Evolutionary conservation across 129 eudicot genomes (phyloP).

Genomic region (Flaveria ramosissima): DNA sequence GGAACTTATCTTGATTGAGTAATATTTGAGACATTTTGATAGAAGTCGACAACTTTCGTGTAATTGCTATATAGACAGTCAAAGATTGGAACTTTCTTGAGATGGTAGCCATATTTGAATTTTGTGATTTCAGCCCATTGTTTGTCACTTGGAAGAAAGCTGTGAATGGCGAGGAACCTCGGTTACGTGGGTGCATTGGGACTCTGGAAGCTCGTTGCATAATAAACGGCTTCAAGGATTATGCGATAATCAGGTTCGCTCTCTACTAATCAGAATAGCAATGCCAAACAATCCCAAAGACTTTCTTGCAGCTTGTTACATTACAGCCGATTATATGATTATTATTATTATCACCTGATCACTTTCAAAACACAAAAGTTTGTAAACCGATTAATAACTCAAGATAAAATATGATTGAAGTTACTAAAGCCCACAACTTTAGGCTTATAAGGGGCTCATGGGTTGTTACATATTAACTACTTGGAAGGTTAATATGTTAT

Average conservation of each 20-base stretch:
- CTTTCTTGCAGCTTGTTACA: not conserved
- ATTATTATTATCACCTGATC: not conserved
- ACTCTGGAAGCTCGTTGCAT: slow-evolving; percentile 77
- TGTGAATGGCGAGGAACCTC: slow-evolving; percentile 83
- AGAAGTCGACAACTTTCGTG: not conserved
- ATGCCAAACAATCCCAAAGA: not conserved
- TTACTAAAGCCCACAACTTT: not conserved
- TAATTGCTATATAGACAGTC: not conserved
- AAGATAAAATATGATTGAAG: slow-evolving; percentile 12
- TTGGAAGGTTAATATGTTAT: slow-evolving; percentile 18
- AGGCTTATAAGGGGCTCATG: not conserved
- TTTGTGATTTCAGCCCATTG: slow-evolving; percentile 74
- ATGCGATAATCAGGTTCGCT: slow-evolving; percentile 87
- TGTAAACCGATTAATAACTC: not conserved
- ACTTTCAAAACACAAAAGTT: not conserved
- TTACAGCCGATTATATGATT: not conserved
- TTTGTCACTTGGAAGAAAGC: slow-evolving; percentile 95
- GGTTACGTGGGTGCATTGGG: slow-evolving; percentile 92
- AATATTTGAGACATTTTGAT: not conserved
- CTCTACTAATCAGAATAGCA: not conserved
- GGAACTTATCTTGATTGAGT: not conserved
- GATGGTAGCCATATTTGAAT: not conserved
- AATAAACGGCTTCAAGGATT: slow-evolving; percentile 76
- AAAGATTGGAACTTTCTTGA: not conserved
- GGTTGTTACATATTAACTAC: not conserved